phyloP scores from a whole-genome alignment of 306 rosid species.

The Castanea crenata region DNA sequence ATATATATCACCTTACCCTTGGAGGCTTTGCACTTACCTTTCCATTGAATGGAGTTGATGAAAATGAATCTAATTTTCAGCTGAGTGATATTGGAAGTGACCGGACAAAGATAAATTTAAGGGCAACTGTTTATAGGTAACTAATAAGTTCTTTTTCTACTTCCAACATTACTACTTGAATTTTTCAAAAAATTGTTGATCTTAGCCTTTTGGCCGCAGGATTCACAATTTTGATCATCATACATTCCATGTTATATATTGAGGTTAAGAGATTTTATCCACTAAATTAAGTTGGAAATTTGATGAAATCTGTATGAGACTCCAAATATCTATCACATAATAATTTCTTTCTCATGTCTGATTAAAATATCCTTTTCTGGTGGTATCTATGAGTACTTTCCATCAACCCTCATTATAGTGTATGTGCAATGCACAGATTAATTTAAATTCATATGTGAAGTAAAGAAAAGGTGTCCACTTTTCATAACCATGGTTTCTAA shows the following conservation, averaged over 20 bases:
- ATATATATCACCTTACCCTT: slow-evolving; percentile 67
- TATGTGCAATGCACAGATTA: too few species aligned
- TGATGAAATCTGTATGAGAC: background rate
- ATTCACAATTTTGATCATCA: background rate
- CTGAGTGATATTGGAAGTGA: slow-evolving; percentile 46
- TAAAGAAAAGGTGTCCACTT: too few species aligned
- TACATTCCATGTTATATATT: background rate
- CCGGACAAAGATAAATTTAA: slow-evolving; percentile 72
- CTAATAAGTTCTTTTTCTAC: background rate
- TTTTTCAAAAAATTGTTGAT: background rate
- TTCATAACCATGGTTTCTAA: too few species aligned
- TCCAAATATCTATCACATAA: background rate
- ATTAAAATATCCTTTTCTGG: background rate
- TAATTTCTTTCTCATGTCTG: background rate
- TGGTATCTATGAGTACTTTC: background rate
- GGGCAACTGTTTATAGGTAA: slow-evolving; percentile 75
- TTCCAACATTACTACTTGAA: background rate
- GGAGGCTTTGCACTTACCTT: slow-evolving; percentile 86
- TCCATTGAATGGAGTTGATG: slow-evolving; percentile 48
- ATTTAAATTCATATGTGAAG: too few species aligned
- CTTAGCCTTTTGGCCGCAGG: background rate
- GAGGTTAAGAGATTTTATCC: background rate
- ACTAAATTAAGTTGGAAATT: background rate
- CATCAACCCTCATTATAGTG: background rate
- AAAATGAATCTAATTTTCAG: slow-evolving; percentile 30